phyloP scores from a whole-genome alignment of 139 green algal genomes.

The Chlamydomonas urium region DNA sequence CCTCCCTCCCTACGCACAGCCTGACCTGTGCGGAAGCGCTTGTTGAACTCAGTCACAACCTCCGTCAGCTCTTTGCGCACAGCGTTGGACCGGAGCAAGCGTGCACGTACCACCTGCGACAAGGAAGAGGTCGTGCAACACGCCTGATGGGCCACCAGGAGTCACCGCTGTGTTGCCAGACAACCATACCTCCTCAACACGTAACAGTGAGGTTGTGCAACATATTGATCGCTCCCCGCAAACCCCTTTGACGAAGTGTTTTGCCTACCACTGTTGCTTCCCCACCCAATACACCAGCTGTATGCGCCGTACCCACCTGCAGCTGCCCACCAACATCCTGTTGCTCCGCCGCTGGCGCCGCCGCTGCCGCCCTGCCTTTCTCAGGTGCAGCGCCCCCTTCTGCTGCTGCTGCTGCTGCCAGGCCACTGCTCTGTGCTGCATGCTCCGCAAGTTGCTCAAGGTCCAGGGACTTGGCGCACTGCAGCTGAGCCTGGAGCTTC shows the following conservation, averaged over 20 bases:
- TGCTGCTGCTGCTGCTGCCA: too few species aligned
- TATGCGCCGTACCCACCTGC: too few species aligned
- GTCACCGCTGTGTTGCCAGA: neutral
- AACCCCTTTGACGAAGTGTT: neutral
- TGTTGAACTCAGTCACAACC: conserved; percentile 24
- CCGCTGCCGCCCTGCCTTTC: too few species aligned
- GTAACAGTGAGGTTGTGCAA: neutral
- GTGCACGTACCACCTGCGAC: conserved; percentile 21
- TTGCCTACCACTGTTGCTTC: neutral
- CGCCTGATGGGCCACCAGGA: neutral
- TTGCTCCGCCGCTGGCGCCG: too few species aligned
- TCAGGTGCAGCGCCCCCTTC: too few species aligned
- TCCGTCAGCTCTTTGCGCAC: conserved; percentile 31
- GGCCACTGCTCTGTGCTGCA: too few species aligned
- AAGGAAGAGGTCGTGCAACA: too few species aligned
- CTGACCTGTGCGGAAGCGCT: conserved; percentile 15
- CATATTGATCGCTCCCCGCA: neutral
- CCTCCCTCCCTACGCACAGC: too few species aligned
- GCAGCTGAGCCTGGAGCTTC: neutral
- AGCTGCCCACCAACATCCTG: too few species aligned
- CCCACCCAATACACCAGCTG: too few species aligned
- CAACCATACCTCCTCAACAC: neutral
- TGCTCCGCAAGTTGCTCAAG: too few species aligned
- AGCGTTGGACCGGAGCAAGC: conserved; percentile 32
- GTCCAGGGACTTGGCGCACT: too few species aligned